Conservation (phyloP, 306 rosid species). For the Mimosa pudica region DNA sequence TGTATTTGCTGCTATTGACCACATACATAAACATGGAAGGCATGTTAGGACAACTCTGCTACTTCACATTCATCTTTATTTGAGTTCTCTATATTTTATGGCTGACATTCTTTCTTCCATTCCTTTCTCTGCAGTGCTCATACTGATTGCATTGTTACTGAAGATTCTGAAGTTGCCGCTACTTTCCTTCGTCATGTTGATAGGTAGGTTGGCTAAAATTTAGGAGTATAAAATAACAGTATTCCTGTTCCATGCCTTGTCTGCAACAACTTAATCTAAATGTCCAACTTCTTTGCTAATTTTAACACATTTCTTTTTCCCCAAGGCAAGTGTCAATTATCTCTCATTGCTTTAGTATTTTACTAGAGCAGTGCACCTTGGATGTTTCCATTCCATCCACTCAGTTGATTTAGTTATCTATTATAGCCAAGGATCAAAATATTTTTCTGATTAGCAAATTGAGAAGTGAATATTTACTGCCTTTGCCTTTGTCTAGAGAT, state of each 20-base stretch:
- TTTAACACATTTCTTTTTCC: no score
- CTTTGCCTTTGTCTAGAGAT: not conserved
- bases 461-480: not conserved
- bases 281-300: not conserved
- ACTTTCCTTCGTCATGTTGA: slow-evolving; percentile 68
- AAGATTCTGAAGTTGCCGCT: slow-evolving; percentile 70
- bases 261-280: slow-evolving; percentile 11
- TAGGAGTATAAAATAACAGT: not conserved
- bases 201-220: slow-evolving; percentile 47
- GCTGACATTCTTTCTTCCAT: slow-evolving; percentile 16
- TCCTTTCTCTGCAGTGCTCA: slow-evolving; percentile 60
- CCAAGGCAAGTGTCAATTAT: no score
- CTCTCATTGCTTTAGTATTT: not conserved
- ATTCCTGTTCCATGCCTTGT: not conserved
- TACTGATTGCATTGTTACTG: slow-evolving; percentile 79
- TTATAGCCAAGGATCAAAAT: not conserved
- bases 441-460: not conserved
- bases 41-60: slow-evolving; percentile 22
- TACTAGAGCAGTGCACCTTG: not conserved
- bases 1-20: slow-evolving; percentile 73
- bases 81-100: slow-evolving; percentile 2
- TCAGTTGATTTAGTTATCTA: not conserved
- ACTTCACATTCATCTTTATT: slow-evolving; percentile 4
- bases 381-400: not conserved
- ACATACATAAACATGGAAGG: slow-evolving; percentile 82